Evolutionary conservation across 768 basidiomycete genomes (phyloP), one percentile per base, ranked within the genome.

Genomic region (Ramaria rubella): DNA sequence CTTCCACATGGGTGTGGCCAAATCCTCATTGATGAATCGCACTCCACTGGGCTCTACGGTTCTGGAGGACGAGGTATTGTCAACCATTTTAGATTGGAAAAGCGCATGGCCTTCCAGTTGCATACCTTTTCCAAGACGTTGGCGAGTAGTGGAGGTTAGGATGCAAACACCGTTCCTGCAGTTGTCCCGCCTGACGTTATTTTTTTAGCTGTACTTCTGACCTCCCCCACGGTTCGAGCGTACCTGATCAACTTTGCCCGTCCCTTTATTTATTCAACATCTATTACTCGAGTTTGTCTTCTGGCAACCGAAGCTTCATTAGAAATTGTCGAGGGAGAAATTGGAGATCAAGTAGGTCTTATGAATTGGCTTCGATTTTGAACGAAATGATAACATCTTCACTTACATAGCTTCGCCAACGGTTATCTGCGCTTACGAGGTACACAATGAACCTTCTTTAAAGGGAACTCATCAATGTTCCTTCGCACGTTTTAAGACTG

Each of bases 11-110:
- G 62, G 52, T 62, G 56, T 58, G 65, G 55, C 55, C 69, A 65
- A 62, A 62, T 77, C 12, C 64, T 77, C 3, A 61, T 76, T 2
- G 76, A 77, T 55, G 75, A 74, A 61, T 75, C 76, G 2, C 76
- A 76, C 57, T 71, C 76, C 17, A 75, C 72, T 0, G 76, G 76
- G 0, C 52, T 76, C 15, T 74, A 33, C 33, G 31, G 49, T 11
- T 24, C 30, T 31, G 54, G 56, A 26, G 52, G 40, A 31, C 29
- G 53, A 49, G 62, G 61, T 9, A 56, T 52, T 30, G 44, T 62
- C 33, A 59, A 55, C n/a, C 58, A 58, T 2, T 14, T 4, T 29
- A 31, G 49, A n/a, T 31, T 31, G 4, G 30, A 51, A 34, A 30
- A 33, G 7, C 30, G 31, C 6, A 36, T 51, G 1, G 17, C 6